A percentile compares a stretch with the other conserved stretches of the same genome.
Conservation (phyloP, 306 rosid genomes). For the Prunus mira region DNA sequence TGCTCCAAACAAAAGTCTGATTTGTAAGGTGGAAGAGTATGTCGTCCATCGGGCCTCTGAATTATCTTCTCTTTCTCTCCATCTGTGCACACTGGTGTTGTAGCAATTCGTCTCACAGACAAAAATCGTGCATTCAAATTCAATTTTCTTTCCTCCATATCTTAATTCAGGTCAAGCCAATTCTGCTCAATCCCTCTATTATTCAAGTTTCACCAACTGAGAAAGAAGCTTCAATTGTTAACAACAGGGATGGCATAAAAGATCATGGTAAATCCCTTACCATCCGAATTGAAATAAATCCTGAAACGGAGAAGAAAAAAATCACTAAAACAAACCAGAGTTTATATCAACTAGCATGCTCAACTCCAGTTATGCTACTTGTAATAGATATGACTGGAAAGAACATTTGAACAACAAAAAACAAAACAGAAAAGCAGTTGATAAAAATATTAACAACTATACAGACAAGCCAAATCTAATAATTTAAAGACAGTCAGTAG, state of each 20-base stretch:
- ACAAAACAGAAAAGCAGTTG: not conserved
- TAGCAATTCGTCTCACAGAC: conserved; percentile 81
- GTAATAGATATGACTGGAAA: not conserved
- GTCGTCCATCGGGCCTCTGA: conserved; percentile 34
- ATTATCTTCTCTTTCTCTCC: conserved; percentile 42
- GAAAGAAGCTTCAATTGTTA: conserved; percentile 12
- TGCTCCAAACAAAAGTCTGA: conserved; percentile 49
- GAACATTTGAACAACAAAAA: not conserved
- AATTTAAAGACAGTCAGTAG: not conserved
- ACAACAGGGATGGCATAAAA: conserved; percentile 10
- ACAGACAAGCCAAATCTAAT: not conserved
- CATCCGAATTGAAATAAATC: conserved; percentile 21
- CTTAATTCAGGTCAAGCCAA: conserved; percentile 16
- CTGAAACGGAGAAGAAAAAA: conserved; percentile 18
- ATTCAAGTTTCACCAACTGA: conserved; percentile 16
- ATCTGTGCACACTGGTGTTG: conserved; percentile 35
- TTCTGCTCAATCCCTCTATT: conserved; percentile 18
- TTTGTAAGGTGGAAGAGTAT: conserved; percentile 37
- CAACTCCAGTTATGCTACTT: not conserved
- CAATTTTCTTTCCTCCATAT: conserved; percentile 73
- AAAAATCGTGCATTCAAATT: conserved; percentile 80
- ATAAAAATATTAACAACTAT: not conserved
- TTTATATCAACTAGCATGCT: not conserved
- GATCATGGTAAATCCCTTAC: conserved; percentile 9
- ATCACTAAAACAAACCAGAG: not conserved